These are phyloP conservation scores for Flaveria linearis DNA, from an alignment of 129 eudicot genomes.

Conservation along the genomic window DNA sequence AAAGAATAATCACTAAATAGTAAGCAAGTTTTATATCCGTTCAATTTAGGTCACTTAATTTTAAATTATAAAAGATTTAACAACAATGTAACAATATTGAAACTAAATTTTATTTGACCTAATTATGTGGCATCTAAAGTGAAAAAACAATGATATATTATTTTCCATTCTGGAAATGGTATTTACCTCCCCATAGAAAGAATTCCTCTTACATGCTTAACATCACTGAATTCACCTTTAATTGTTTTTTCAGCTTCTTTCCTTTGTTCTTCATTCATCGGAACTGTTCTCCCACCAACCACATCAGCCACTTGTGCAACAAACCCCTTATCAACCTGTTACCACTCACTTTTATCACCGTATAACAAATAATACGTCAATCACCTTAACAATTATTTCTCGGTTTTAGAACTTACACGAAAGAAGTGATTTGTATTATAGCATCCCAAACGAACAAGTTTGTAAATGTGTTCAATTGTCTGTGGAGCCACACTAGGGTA, in stretches of 20 bases:
- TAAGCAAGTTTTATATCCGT: too few species aligned
- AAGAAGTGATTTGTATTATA: conserved; percentile 97
- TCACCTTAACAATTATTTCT: conserved; percentile 2
- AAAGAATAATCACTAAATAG: too few species aligned
- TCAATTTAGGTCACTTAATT: too few species aligned
- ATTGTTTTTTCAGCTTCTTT: conserved; percentile 77
- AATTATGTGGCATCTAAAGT: background rate
- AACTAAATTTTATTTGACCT: conserved; percentile 7
- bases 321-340: conserved; percentile 95
- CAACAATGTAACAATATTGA: background rate
- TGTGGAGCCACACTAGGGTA: conserved; percentile 86
- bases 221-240: conserved; percentile 94
- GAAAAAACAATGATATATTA: background rate
- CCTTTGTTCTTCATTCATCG: conserved; percentile 89
- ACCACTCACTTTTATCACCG: conserved; percentile 11
- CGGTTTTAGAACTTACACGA: conserved; percentile 53
- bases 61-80: too few species aligned
- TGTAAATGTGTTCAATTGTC: conserved; percentile 94
- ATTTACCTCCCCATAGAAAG: conserved; percentile 98
- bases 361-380: conserved; percentile 17
- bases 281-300: conserved; percentile 81
- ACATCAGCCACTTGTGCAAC: conserved; percentile 99
- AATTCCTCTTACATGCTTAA: conserved; percentile 95
- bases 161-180: background rate
- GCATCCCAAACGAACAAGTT: conserved; percentile 95